Percentiles rank a stretch among this genome's conserved stretches.
Conservation (phyloP, 1,139 yeast genomes). For the Yamadazyma dendronema region DNA sequence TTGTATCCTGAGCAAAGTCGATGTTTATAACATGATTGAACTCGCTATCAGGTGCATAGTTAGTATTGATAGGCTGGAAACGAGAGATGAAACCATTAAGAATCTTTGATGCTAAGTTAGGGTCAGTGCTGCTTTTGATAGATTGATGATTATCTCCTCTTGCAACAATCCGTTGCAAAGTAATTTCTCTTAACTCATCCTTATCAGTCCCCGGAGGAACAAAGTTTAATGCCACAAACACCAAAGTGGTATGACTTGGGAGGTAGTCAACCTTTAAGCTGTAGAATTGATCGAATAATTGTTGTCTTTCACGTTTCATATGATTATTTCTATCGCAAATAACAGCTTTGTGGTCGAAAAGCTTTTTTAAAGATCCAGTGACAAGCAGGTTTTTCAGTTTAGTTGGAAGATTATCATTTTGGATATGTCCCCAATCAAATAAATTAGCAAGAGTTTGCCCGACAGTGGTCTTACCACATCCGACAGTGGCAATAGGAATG, state of each 20-base stretch:
- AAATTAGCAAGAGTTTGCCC: constrained; percentile 57
- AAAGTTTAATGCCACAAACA: constrained; percentile 71
- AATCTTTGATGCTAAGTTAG: constrained; percentile 49
- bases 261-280: constrained; percentile 35
- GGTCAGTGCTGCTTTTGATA: constrained; percentile 53
- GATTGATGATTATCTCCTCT: constrained; percentile 94
- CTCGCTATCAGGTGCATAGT: constrained; percentile 55
- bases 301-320: constrained; percentile 63
- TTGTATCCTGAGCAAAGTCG: constrained; percentile 43
- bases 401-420: constrained; percentile 71
- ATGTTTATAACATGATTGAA: constrained; percentile 69
- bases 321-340: constrained; percentile 85
- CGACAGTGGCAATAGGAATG: constrained; percentile 85
- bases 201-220: constrained; percentile 23
- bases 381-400: constrained; percentile 54
- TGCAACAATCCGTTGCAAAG: constrained; percentile 55
- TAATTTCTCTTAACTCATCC: constrained; percentile 46
- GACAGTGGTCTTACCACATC: constrained; percentile 93
- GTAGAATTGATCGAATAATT: constrained; percentile 57
- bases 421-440: constrained; percentile 72
- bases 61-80: constrained; percentile 56
- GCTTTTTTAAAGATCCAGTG: constrained; percentile 43
- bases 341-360: constrained; percentile 46
- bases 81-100: constrained; percentile 73
- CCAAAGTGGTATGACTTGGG: constrained; percentile 30